Evolutionary conservation across 305 asterid genomes (phyloP), one percentile per base, ranked within the genome.

Genomic region (Withania somnifera): DNA sequence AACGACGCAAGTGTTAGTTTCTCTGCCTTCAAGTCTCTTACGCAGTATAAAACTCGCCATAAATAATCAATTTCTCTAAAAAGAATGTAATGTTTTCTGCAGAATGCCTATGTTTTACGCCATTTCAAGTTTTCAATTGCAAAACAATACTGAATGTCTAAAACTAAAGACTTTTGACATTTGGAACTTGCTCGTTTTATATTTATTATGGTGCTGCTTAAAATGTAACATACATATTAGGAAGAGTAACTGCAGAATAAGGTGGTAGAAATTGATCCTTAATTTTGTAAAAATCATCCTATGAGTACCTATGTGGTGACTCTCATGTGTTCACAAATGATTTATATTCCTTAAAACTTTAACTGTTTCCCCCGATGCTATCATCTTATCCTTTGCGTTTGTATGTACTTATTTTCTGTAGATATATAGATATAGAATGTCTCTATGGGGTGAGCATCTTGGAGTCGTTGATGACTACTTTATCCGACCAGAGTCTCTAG

Each of bases 371-470:
- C 58, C 15, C 51, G 34, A 66, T 66, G 52, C 11, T 66, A 34
- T 17, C 34, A 28, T 61, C 60, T 45, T 10, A 76, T 60, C 26
- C 13, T 2, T 45, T n/a, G 10, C 45, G 11, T 28, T 22, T 66
- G 6, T 24, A 10, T 20, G 3, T 6, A 52, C 66, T 66, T 66
- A 38, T 17, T 30, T 28, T 76, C 17, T 78, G 15, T 84, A 91
- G 95, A 88, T 91, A 42, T 89, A 83, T 53, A 95, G 96, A 79
- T 93, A 91, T 60, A 88, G 97, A 51, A 93, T 93, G 95, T 93
- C 97, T 1, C 88, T 93, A 1, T 93, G 97, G 97, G 92, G 93
- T 0, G 96, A 93, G 86, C 97, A 93, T 90, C 88, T 91, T 11
- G 94, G 93, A 9, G 86, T 86, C 2, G 84, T 90, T 15, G 96